Evolutionary conservation across 2,329 filamentous ascomycete species (phyloP).

Genomic region (Trichoderma pleuroti): DNA sequence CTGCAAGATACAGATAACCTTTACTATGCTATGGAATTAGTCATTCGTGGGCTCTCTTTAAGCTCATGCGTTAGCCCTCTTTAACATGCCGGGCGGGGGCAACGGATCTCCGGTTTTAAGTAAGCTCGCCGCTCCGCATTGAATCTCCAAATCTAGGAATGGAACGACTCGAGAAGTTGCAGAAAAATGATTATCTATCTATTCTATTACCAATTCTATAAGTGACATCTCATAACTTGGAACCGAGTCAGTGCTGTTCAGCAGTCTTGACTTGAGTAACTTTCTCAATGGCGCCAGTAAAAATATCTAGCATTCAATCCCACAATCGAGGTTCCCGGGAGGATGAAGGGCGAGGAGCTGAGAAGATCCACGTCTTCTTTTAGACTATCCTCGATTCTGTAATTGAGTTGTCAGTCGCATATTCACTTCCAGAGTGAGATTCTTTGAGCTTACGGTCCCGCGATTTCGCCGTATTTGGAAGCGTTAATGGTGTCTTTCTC

Average conservation of each 20-base stretch:
- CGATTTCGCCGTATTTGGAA: conserved; percentile 1
- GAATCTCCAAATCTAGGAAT: not conserved
- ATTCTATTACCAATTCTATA: not conserved
- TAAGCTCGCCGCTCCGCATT: not conserved
- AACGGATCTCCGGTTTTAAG: not conserved
- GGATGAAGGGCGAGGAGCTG: not conserved
- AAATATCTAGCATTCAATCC: not conserved
- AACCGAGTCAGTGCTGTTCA: not conserved
- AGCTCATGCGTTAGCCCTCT: not conserved
- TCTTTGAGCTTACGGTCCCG: not conserved
- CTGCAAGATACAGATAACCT: not conserved
- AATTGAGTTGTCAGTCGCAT: not conserved
- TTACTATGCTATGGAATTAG: not conserved
- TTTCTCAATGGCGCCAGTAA: not conserved
- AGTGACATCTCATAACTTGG: not conserved
- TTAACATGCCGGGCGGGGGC: not conserved
- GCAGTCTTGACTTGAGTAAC: not conserved
- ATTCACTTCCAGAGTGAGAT: not conserved
- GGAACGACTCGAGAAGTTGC: not conserved
- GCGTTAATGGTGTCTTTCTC: not conserved
- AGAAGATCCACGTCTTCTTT: conserved; percentile 1
- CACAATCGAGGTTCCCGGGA: not conserved
- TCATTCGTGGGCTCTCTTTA: not conserved
- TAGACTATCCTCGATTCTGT: not conserved
- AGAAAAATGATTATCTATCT: not conserved